phyloP scores from a whole-genome alignment of 2,329 filamentous ascomycete species.

The Diplodia sapinea region DNA sequence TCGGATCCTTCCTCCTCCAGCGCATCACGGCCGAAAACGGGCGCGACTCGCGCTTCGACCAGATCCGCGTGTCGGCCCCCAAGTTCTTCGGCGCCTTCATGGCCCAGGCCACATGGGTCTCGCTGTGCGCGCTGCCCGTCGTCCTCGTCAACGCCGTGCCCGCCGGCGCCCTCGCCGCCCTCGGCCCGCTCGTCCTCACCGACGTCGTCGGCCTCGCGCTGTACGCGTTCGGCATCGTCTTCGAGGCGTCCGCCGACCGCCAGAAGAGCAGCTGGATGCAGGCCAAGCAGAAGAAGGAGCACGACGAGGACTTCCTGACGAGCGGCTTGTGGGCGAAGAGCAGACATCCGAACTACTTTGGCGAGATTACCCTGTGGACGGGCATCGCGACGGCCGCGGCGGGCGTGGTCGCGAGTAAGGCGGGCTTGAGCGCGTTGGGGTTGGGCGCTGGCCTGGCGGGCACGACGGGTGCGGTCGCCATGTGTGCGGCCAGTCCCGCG shows the following conservation, averaged over 20 bases:
- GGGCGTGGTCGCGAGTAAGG: conserved; percentile 61
- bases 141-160: conserved; percentile 68
- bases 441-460: conserved; percentile 54
- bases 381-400: conserved; percentile 67
- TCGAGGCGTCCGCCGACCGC: conserved; percentile 67
- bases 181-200: conserved; percentile 54
- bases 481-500: conserved; percentile 66
- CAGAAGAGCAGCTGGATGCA: conserved; percentile 68
- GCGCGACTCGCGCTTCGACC: conserved; percentile 64
- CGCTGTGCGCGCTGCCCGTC: conserved; percentile 69
- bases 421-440: conserved; percentile 64
- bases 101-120: conserved; percentile 71
- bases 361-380: conserved; percentile 72
- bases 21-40: conserved; percentile 63
- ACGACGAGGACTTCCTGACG: conserved; percentile 70
- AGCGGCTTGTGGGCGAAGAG: conserved; percentile 66
- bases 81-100: conserved; percentile 63
- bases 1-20: conserved; percentile 69
- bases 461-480: conserved; percentile 52
- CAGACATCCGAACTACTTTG: conserved; percentile 74
- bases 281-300: conserved; percentile 68
- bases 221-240: conserved; percentile 64
- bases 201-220: conserved; percentile 64
- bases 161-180: conserved; percentile 55
- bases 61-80: conserved; percentile 58